These are phyloP conservation scores for Wilhelminamyces savonicus DNA, from an alignment of 805 yeast species.

Conservation along the genomic window DNA sequence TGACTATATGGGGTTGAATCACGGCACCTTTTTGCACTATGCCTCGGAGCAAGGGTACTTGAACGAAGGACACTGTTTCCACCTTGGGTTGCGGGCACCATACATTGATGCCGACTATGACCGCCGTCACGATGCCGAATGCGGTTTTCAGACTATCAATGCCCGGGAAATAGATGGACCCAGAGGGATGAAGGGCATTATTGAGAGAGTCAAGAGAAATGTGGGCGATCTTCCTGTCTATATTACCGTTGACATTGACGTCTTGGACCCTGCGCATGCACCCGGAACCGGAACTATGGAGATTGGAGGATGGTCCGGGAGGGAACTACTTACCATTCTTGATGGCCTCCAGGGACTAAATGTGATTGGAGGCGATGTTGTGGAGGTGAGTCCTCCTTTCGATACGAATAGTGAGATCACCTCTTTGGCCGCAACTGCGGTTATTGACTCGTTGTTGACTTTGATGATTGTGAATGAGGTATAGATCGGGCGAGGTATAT, in stretches of 20 bases:
- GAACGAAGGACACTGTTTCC: conserved; percentile 41
- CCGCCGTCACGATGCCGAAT: conserved; percentile 39
- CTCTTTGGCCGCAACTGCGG: conserved; percentile 59
- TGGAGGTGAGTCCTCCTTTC: conserved; percentile 65
- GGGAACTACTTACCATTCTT: conserved; percentile 55
- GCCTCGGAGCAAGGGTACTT: conserved; percentile 64
- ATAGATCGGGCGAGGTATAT: no score
- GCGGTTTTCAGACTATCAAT: conserved; percentile 42
- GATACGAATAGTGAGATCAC: conserved; percentile 58
- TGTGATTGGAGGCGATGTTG: conserved; percentile 70
- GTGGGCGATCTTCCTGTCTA: conserved; percentile 39
- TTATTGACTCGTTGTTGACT: conserved; percentile 45
- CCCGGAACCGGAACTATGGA: conserved; percentile 82
- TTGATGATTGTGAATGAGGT: conserved; percentile 30
- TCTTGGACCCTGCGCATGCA: conserved; percentile 66
- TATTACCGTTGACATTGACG: conserved; percentile 50
- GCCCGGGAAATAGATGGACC: conserved; percentile 42
- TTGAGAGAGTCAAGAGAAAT: conserved; percentile 23
- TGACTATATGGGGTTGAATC: conserved; percentile 53
- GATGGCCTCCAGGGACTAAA: conserved; percentile 56
- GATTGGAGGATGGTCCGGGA: conserved; percentile 60
- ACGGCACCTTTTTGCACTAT: conserved; percentile 66
- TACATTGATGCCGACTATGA: conserved; percentile 37
- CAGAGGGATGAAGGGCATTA: conserved; percentile 30
- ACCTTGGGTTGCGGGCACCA: conserved; percentile 65